phyloP scores from a whole-genome alignment of 2,329 filamentous ascomycete species.

The Penicillium griseofulvum region DNA sequence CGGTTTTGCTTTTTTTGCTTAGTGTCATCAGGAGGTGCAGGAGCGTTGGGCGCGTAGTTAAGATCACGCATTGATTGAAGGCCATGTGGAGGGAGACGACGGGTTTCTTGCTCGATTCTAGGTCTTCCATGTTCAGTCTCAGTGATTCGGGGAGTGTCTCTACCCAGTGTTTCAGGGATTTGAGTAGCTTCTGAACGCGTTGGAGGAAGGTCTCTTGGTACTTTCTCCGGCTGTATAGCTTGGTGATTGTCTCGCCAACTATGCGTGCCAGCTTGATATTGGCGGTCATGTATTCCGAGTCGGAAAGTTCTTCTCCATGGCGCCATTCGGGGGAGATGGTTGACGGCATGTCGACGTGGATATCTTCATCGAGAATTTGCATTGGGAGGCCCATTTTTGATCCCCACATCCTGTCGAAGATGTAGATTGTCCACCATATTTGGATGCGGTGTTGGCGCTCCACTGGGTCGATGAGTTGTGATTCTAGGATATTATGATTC shows the following conservation, averaged over 20 bases:
- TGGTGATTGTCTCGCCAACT: constrained; percentile 36
- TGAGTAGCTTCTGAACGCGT: constrained; percentile 41
- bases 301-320: constrained; percentile 39
- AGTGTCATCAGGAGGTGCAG: constrained; percentile 40
- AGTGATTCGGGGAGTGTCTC: constrained; percentile 38
- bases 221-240: constrained; percentile 36
- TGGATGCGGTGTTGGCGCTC: constrained; percentile 41
- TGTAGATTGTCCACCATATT: constrained; percentile 43
- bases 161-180: constrained; percentile 40
- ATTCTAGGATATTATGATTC: constrained; percentile 43
- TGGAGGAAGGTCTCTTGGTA: constrained; percentile 40
- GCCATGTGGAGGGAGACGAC: constrained; percentile 37
- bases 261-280: constrained; percentile 41
- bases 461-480: constrained; percentile 35
- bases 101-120: constrained; percentile 34
- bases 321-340: constrained; percentile 28
- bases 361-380: constrained; percentile 51
- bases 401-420: constrained; percentile 48
- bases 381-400: constrained; percentile 51
- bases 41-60: constrained; percentile 40
- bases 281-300: constrained; percentile 37
- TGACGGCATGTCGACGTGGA: constrained; percentile 41
- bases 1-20: constrained; percentile 16
- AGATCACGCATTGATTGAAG: constrained; percentile 43
- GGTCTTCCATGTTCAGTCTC: constrained; percentile 32